Base-by-base conservation (phyloP, 805 yeast genomes). In the Starmera dryadoides region DNA sequence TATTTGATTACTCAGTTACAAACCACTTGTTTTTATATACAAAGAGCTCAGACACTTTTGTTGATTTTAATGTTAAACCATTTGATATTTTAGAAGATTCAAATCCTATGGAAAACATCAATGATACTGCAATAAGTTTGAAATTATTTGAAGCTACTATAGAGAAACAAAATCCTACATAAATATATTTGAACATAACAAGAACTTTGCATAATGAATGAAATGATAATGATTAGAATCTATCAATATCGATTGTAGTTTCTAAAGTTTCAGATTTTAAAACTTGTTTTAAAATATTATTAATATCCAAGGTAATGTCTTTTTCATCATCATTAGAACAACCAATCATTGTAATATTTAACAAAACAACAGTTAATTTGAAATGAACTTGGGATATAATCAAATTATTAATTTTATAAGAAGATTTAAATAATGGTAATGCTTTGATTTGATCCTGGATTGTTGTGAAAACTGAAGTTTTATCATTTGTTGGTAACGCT, bases 301-400 rank as follows among this genome's bases (percentile, higher is more conserved):
- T 57, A 3, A 73, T 59, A 42, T 78, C 78, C 42, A 67, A 69
- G 33, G 83, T 56, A 26, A 84, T 51, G 25, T 66, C 60, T 1
- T 76, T 58, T 54, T 83, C 91, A 34, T 82, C 88, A 40, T 81
- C 86, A 44, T 75, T 76, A 4, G 83, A 74, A 1, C 81, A 84
- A n/a, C 89, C 89, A 35, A 63, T 58, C 82, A 84, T 77, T 17
- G 56, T 58, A 3, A 84, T 47, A 40, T 64, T 69, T 15, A 81
- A 44, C 3, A 86, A 70, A 2, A 80, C 74, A 19, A 84, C 68
- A 47, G 69, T 77, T 4, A 81, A 60, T 42, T 70, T 71, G 52
- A 77, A 75, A 53, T 79, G 83, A 30, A 81, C 79, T 47, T 81
- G 77, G 3, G 83, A 69, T 6, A 84, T 61, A 37, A 74, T 63